Percentiles rank a stretch among this genome's conserved stretches.
phyloP scores from a whole-genome alignment of 1,139 yeast genomes.

The Blastobotrys proliferans region DNA sequence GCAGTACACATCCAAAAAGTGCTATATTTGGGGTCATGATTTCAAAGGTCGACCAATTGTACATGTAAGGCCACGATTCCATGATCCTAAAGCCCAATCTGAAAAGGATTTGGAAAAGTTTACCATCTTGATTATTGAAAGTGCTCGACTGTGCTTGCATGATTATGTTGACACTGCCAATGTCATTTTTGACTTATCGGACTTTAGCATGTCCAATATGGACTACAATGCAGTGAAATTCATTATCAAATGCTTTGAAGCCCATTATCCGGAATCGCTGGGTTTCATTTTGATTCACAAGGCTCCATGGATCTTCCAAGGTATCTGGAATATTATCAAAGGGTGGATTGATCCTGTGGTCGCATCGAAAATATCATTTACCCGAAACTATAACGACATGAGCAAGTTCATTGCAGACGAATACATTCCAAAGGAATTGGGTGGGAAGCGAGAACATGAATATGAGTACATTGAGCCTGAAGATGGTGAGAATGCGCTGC shows the following conservation, averaged over 20 bases:
- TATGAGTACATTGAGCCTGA: conserved; percentile 56
- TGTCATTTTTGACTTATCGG: conserved; percentile 70
- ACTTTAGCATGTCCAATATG: conserved; percentile 74
- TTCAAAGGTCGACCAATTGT: conserved; percentile 64
- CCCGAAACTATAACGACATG: conserved; percentile 57
- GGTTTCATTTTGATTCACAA: conserved; percentile 74
- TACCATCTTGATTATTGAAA: conserved; percentile 66
- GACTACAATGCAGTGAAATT: conserved; percentile 80
- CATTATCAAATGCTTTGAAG: conserved; percentile 73
- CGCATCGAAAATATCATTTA: conserved; percentile 73
- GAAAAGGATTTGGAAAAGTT: conserved; percentile 63
- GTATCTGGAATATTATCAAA: conserved; percentile 80
- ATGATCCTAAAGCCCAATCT: conserved; percentile 66
- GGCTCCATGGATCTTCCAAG: conserved; percentile 87
- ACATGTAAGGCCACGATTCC: conserved; percentile 66
- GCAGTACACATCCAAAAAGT: conserved; percentile 55
- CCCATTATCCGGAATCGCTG: conserved; percentile 82
- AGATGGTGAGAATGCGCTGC: conserved; percentile 43
- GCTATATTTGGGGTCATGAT: conserved; percentile 63
- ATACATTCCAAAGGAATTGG: conserved; percentile 57
- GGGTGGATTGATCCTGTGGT: conserved; percentile 89
- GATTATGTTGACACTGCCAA: conserved; percentile 70
- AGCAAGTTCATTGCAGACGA: conserved; percentile 49
- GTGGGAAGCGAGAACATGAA: conserved; percentile 59
- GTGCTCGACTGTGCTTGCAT: conserved; percentile 56